A percentile compares a stretch with the other conserved stretches of the same genome.
These are phyloP conservation scores for Bruguiera hainesii DNA, from an alignment of 441 rosid species.

Conservation along the genomic window DNA sequence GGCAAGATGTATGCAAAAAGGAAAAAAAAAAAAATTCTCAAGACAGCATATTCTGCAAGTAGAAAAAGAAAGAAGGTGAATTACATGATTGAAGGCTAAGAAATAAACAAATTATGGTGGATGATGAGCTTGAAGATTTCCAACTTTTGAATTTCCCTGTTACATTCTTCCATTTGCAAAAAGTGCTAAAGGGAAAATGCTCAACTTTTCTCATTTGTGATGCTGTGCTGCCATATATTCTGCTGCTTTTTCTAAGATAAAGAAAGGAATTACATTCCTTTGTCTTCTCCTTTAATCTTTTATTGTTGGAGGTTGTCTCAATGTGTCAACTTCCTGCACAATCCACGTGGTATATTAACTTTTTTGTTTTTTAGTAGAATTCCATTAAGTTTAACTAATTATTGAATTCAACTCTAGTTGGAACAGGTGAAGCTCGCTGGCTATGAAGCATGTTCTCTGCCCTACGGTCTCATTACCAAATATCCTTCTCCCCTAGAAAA, in stretches of 20 bases:
- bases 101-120: neutral
- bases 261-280: slow-evolving; percentile 38
- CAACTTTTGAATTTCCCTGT: slow-evolving; percentile 21
- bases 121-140: slow-evolving; percentile 4
- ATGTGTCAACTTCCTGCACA: no score
- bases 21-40: neutral
- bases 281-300: slow-evolving; percentile 21
- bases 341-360: no score
- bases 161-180: slow-evolving; percentile 21
- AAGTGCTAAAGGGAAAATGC: slow-evolving; percentile 24
- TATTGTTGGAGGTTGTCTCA: slow-evolving; percentile 1
- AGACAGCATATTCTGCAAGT: neutral
- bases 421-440: no score
- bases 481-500: neutral
- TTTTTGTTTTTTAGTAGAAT: no score
- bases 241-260: slow-evolving; percentile 28
- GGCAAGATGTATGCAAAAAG: no score
- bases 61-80: neutral
- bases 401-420: no score
- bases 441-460: no score
- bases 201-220: slow-evolving; percentile 9
- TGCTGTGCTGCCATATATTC: slow-evolving; percentile 22
- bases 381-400: no score
- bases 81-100: neutral
- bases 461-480: neutral